Evolutionary conservation across 768 basidiomycete species (phyloP).

Genomic region (Lanmaoa rubissima): DNA sequence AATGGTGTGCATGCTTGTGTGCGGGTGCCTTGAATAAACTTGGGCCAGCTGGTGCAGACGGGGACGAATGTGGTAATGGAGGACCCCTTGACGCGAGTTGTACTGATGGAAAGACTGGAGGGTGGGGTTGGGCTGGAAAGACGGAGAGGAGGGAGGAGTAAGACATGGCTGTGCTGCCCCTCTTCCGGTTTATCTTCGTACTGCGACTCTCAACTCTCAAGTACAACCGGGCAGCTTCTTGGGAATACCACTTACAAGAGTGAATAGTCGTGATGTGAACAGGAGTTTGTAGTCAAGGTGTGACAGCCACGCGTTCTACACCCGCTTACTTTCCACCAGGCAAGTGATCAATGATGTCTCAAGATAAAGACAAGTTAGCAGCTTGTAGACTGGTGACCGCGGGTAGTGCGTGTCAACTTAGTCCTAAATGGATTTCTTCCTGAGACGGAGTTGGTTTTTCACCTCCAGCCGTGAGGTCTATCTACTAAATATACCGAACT

Average conservation of each 20-base stretch:
- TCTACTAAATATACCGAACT: too few species aligned
- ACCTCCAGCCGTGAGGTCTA: too few species aligned
- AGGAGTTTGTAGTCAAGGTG: not conserved
- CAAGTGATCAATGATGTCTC: too few species aligned
- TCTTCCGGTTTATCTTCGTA: slow-evolving; percentile 25
- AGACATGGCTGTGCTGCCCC: slow-evolving; percentile 20
- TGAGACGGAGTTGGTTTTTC: too few species aligned
- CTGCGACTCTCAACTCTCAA: not conserved
- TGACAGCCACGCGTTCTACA: not conserved
- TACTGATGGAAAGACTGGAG: slow-evolving; percentile 17
- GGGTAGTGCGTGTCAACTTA: too few species aligned
- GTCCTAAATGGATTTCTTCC: too few species aligned
- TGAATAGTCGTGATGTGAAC: not conserved
- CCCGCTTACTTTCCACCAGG: not conserved
- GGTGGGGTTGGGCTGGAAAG: slow-evolving; percentile 18
- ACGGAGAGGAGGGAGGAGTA: slow-evolving; percentile 29
- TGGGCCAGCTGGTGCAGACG: slow-evolving; percentile 14
- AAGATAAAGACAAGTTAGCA: too few species aligned
- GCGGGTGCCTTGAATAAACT: slow-evolving; percentile 65
- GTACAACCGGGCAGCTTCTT: not conserved
- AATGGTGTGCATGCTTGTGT: slow-evolving; percentile 85
- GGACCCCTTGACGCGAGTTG: slow-evolving; percentile 5
- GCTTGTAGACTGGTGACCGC: too few species aligned
- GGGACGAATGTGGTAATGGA: slow-evolving; percentile 10
- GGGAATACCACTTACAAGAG: not conserved